These are phyloP conservation scores for Picea abies DNA, from an alignment of 83 land plant genomes.

Conservation along the genomic window DNA sequence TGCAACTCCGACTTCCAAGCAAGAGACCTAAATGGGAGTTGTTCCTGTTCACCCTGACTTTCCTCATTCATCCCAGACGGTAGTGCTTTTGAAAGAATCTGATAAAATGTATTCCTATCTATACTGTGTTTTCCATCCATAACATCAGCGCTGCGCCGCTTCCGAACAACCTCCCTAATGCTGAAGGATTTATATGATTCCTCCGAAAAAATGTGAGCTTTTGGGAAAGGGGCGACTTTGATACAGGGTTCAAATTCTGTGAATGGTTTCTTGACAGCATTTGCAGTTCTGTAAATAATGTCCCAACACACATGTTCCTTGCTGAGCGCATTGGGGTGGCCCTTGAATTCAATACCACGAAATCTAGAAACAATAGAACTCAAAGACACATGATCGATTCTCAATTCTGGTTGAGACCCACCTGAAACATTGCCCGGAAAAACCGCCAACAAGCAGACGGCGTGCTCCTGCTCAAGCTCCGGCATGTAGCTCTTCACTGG, in stretches of 20 bases:
- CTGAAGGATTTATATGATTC: conserved; percentile 54
- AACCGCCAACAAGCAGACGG: conserved; percentile 73
- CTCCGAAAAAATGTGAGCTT: conserved; percentile 33
- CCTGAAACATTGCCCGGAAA: conserved; percentile 38
- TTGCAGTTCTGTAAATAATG: conserved; percentile 78
- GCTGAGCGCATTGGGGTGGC: conserved; percentile 78
- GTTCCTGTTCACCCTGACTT: conserved; percentile 52
- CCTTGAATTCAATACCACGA: conserved; percentile 51
- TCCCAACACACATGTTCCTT: conserved; percentile 94
- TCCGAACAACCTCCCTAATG: conserved; percentile 73
- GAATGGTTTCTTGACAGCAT: conserved; percentile 64
- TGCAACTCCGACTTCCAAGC: conserved; percentile 89
- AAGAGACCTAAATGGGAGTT: conserved; percentile 76
- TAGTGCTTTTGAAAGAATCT: conserved; percentile 79
- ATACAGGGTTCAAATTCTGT: conserved; percentile 13
- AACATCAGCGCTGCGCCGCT: conserved; percentile 90
- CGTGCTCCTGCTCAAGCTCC: conserved; percentile 87
- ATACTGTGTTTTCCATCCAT: conserved; percentile 85
- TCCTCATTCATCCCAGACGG: conserved; percentile 54
- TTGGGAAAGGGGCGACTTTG: conserved; percentile 37
- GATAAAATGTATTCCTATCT: conserved; percentile 76
- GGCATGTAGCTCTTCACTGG: conserved; percentile 64
- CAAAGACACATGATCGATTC: conserved; percentile 38
- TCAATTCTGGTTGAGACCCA: conserved; percentile 19
- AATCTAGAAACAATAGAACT: conserved; percentile 29